phyloP scores from a whole-genome alignment of 1,284 basidiomycete species.

The Leccinum variabile region DNA sequence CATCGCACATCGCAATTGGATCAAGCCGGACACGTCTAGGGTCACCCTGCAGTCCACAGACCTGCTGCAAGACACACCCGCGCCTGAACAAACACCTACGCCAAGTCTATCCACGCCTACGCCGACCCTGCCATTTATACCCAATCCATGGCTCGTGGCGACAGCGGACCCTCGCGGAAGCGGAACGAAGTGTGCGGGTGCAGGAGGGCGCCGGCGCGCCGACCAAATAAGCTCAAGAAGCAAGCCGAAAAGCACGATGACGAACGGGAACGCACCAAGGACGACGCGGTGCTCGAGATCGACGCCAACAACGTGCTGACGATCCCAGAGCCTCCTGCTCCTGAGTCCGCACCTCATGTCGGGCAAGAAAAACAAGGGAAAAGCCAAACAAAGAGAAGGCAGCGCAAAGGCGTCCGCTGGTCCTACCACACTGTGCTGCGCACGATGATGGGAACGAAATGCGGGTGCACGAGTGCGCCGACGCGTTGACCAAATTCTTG shows the following conservation, averaged over 20 bases:
- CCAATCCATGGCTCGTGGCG: slow-evolving; percentile 30
- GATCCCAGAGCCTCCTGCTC: slow-evolving; percentile 24
- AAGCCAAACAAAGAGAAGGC: slow-evolving; percentile 12
- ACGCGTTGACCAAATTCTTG: too few relatives aligned
- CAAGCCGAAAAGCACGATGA: slow-evolving; percentile 52
- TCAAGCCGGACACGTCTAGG: slow-evolving; percentile 58
- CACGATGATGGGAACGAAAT: slow-evolving; percentile 57
- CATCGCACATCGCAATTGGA: too few relatives aligned
- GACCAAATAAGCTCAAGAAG: slow-evolving; percentile 73
- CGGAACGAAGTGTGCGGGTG: slow-evolving; percentile 55
- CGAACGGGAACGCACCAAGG: slow-evolving; percentile 54
- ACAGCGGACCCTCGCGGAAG: slow-evolving; percentile 35
- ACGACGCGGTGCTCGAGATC: slow-evolving; percentile 82
- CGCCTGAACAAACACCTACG: slow-evolving; percentile 18
- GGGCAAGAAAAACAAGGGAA: slow-evolving; percentile 19
- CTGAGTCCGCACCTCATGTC: slow-evolving; percentile 8
- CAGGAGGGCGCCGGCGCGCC: slow-evolving; percentile 59
- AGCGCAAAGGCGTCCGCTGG: slow-evolving; percentile 5
- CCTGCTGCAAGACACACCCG: slow-evolving; percentile 37
- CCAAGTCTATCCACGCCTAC: slow-evolving; percentile 27
- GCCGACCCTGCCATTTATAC: not conserved
- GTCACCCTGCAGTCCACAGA: slow-evolving; percentile 66
- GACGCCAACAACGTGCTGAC: slow-evolving; percentile 55
- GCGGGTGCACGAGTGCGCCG: slow-evolving; percentile 27
- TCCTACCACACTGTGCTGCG: not conserved